These are phyloP conservation scores for Dendrobium catenatum DNA, from an alignment of 106 monocot genomes.

Conservation along the genomic window DNA sequence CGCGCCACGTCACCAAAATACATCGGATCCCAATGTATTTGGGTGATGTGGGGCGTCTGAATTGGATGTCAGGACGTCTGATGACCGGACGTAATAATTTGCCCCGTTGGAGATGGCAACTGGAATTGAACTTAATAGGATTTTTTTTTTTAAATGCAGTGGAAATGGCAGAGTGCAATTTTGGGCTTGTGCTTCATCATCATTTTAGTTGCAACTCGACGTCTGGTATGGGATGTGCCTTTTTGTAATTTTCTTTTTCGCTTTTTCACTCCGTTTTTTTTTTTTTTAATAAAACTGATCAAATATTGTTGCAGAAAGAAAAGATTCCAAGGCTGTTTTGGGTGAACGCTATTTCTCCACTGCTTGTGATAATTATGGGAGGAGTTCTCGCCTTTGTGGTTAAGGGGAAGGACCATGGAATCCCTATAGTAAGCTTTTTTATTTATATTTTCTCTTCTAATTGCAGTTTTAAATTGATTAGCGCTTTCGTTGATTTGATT, in stretches of 20 bases:
- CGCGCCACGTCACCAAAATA: too few species aligned
- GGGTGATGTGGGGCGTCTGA: too few species aligned
- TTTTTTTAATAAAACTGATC: not conserved
- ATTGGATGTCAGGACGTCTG: too few species aligned
- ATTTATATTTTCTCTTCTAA: not conserved
- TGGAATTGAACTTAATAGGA: too few species aligned
- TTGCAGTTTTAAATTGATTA: not conserved
- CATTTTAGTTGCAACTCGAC: constrained; percentile 35
- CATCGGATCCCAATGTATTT: too few species aligned
- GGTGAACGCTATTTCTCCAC: constrained; percentile 58
- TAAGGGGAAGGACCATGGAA: constrained; percentile 55
- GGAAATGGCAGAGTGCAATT: constrained; percentile 70
- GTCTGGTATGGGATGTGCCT: constrained; percentile 37
- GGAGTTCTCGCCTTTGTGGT: constrained; percentile 46
- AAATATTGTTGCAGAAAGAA: constrained; percentile 29
- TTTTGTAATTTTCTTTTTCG: not conserved
- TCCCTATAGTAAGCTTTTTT: constrained; percentile 38
- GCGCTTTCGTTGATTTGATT: not conserved
- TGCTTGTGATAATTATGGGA: constrained; percentile 58
- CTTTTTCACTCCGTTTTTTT: not conserved
- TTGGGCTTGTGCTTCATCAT: constrained; percentile 50
- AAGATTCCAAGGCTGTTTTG: constrained; percentile 57
- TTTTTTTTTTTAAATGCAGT: constrained; percentile 23
- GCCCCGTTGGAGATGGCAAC: too few species aligned
- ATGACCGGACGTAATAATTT: too few species aligned